Percentiles rank a stretch among this genome's conserved stretches.
phyloP scores from a whole-genome alignment of 1,284 basidiomycete species.

The Fomitiporia mediterranea region DNA sequence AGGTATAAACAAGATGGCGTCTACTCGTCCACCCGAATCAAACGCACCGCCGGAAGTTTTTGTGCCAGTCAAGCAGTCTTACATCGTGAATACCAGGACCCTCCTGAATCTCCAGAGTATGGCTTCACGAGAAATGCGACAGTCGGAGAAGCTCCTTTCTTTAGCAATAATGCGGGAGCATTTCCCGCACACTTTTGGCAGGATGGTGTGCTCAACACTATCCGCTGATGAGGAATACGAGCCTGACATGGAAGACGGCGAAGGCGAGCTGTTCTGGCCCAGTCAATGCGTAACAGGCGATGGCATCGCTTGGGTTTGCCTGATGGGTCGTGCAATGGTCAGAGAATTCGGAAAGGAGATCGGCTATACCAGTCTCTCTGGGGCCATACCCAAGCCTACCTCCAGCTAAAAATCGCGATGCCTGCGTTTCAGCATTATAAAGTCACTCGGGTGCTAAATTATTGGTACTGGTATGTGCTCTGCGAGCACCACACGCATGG shows the following conservation, averaged over 20 bases:
- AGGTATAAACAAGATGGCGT: background rate
- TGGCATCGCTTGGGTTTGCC: constrained; percentile 73
- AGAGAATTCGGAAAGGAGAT: constrained; percentile 68
- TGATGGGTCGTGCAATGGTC: constrained; percentile 78
- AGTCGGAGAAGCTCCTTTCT: constrained; percentile 51
- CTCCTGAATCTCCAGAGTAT: constrained; percentile 41
- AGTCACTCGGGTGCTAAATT: constrained; percentile 1
- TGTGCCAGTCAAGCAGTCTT: constrained; percentile 8
- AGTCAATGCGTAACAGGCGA: constrained; percentile 62
- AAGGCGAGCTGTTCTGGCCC: constrained; percentile 77
- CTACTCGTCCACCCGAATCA: constrained; percentile 6
- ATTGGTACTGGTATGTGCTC: constrained; percentile 8
- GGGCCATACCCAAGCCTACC: constrained; percentile 60
- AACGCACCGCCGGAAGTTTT: background rate
- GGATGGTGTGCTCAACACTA: constrained; percentile 61
- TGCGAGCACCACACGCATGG: background rate
- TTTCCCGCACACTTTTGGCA: constrained; percentile 68
- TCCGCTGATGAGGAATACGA: constrained; percentile 62
- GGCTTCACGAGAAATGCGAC: constrained; percentile 43
- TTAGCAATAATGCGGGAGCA: constrained; percentile 59
- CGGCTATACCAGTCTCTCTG: constrained; percentile 63
- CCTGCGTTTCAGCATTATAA: background rate
- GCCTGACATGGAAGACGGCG: constrained; percentile 74
- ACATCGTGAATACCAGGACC: constrained; percentile 42
- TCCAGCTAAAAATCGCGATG: background rate